These are phyloP conservation scores for Beta corolliflora DNA, from an alignment of 179 eudicot genomes.

Conservation along the genomic window DNA sequence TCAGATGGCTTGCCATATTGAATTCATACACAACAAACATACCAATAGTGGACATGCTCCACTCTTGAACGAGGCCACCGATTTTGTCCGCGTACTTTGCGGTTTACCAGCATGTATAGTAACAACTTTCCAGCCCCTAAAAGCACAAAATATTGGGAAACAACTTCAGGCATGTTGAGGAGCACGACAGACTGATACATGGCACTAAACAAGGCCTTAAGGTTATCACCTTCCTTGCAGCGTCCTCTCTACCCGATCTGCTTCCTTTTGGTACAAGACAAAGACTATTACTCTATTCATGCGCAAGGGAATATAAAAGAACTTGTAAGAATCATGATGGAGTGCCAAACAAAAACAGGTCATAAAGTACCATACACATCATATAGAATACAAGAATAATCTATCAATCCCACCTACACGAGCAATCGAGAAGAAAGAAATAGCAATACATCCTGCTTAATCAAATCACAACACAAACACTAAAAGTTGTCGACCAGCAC, in stretches of 20 bases:
- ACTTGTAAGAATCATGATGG: constrained; percentile 17
- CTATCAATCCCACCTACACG: neutral
- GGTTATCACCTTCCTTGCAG: constrained; percentile 65
- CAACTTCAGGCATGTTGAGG: neutral
- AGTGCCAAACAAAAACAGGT: neutral
- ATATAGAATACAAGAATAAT: neutral
- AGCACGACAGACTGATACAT: constrained; percentile 1
- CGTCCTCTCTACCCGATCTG: constrained; percentile 87
- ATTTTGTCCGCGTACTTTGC: constrained; percentile 77
- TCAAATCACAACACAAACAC: neutral
- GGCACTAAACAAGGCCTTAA: constrained; percentile 6
- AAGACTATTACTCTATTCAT: constrained; percentile 96
- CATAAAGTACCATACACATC: neutral
- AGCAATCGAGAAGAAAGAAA: neutral
- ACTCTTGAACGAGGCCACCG: constrained; percentile 75
- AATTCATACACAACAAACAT: constrained; percentile 22
- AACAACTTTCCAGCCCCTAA: constrained; percentile 95
- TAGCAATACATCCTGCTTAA: neutral
- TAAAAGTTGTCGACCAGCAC: neutral
- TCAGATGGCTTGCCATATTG: neutral
- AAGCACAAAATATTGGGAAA: constrained; percentile 6
- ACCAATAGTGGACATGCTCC: constrained; percentile 90
- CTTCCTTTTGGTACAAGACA: constrained; percentile 97
- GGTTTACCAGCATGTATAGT: constrained; percentile 92
- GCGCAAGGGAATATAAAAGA: constrained; percentile 28